Evolutionary conservation across 2,329 filamentous ascomycete genomes (phyloP).

Genomic region (Botrytis hyacinthi): DNA sequence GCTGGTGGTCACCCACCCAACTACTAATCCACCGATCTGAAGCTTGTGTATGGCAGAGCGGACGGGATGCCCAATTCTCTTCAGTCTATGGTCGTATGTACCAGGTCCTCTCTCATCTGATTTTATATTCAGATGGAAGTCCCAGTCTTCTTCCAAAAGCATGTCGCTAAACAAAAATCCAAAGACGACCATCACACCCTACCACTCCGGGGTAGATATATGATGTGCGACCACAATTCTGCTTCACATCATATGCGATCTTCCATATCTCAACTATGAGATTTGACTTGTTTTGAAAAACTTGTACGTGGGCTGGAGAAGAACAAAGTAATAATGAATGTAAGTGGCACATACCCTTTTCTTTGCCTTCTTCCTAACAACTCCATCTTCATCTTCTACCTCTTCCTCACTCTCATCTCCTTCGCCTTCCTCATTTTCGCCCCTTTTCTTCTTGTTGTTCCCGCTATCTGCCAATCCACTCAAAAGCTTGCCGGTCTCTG

Average conservation of each 20-base stretch:
- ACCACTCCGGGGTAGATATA: neutral
- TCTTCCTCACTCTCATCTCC: slow-evolving; percentile 60
- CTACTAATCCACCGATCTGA: too few species aligned
- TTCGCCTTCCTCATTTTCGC: slow-evolving; percentile 62
- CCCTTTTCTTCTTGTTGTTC: slow-evolving; percentile 69
- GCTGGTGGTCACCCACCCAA: too few species aligned
- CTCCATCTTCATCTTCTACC: slow-evolving; percentile 56
- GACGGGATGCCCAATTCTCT: slow-evolving; percentile 34
- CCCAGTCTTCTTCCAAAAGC: too few species aligned
- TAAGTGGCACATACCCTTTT: slow-evolving; percentile 63
- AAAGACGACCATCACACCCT: neutral
- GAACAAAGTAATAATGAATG: neutral
- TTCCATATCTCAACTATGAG: slow-evolving; percentile 7
- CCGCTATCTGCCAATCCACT: slow-evolving; percentile 90
- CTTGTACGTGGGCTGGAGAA: neutral
- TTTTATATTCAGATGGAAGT: neutral
- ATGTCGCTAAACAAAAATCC: neutral
- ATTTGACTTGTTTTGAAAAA: neutral
- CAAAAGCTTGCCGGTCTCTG: slow-evolving; percentile 90
- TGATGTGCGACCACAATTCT: neutral
- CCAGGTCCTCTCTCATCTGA: neutral
- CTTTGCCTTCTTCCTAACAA: slow-evolving; percentile 59
- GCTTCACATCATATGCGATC: neutral
- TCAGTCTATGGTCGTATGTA: slow-evolving; percentile 36
- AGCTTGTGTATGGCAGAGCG: too few species aligned